Base-by-base conservation (phyloP, 176 grass and related monocot species). In the Avena sativa region DNA sequence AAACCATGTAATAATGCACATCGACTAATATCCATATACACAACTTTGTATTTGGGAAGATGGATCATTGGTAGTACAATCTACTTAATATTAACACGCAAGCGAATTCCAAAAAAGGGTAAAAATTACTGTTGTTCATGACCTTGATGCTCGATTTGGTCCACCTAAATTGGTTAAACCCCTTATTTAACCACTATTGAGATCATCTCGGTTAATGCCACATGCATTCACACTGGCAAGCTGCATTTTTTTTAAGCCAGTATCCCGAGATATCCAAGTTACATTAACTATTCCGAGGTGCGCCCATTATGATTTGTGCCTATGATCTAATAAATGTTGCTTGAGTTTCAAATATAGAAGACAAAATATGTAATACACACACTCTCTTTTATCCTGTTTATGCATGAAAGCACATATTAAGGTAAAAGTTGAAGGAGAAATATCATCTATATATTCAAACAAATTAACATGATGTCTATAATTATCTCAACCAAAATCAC, bases 1-100 rank as follows among this genome's bases (percentile, higher is more conserved):
- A 61, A 64, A 28, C 30, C 30, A 40, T 36, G 28, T 19, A 78
- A 78, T 78, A 44, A 79, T 76, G 48, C 50, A 38, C 52, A 34
- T 8, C 10, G 43, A 76, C 28, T 8, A 2, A 52, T 17, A 25
- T 28, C 23, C 3, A 3, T 30, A 16, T 52, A 52, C 23, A 28
- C 6, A 52, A 30, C 20, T 52, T 75, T 26, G 6, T 74, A 74
- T 49, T 75, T 15, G 48, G 56, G 56, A 8, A 50, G 13, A 14
- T 28, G n/a, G 4, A 15, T 43, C 38, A 36, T 34, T 77, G 28
- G 26, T 57, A 77, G 23, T 77, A 77, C 26, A 77, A 30, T 76
- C 26, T 77, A 34, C 74, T 34, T 77, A 28, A 12, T 15, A 10
- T 56, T 34, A 34, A 56, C 26, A 25, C 57, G n/a, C 34, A 58